A percentile compares a stretch with the other conserved stretches of the same genome.
Evolutionary conservation across 1,284 basidiomycete species (phyloP).

Genomic region (Trichosporon sp.): DNA sequence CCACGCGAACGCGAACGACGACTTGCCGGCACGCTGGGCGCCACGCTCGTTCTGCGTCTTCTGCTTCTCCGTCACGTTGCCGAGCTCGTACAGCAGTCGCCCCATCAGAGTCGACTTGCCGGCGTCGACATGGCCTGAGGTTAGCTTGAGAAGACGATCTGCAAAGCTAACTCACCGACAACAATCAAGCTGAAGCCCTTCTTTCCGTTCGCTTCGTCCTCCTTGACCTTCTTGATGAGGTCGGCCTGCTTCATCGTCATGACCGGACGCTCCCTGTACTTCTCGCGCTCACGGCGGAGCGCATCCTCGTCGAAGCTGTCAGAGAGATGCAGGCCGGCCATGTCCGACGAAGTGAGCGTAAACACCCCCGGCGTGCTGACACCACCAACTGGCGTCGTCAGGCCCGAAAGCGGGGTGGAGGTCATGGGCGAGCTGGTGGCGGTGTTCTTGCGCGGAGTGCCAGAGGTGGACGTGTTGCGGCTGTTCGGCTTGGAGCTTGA

Average conservation of each 20-base stretch:
- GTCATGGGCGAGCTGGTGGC: conserved; percentile 27
- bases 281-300: conserved; percentile 52
- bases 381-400: not conserved
- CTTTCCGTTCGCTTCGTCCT: conserved; percentile 59
- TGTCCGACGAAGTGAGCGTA: conserved; percentile 52
- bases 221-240: conserved; percentile 73
- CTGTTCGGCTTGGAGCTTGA: conserved; percentile 24
- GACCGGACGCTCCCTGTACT: conserved; percentile 56
- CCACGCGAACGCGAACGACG: conserved; percentile 97
- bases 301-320: conserved; percentile 51
- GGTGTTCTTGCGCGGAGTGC: conserved; percentile 51
- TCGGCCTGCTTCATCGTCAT: conserved; percentile 73
- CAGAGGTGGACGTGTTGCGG: conserved; percentile 19
- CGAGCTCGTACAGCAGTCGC: conserved; percentile 83
- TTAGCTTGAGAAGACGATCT: conserved; percentile 3
- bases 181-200: conserved; percentile 82
- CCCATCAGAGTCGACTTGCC: conserved; percentile 99
- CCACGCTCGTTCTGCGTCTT: conserved; percentile 80
- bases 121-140: conserved; percentile 89
- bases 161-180: conserved; percentile 62
- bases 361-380: not conserved
- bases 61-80: conserved; percentile 78
- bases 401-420: conserved; percentile 24
- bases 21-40: conserved; percentile 85
- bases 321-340: conserved; percentile 67